Base-by-base conservation (phyloP, 768 basidiomycete genomes). In the Mycena kentingensis region DNA sequence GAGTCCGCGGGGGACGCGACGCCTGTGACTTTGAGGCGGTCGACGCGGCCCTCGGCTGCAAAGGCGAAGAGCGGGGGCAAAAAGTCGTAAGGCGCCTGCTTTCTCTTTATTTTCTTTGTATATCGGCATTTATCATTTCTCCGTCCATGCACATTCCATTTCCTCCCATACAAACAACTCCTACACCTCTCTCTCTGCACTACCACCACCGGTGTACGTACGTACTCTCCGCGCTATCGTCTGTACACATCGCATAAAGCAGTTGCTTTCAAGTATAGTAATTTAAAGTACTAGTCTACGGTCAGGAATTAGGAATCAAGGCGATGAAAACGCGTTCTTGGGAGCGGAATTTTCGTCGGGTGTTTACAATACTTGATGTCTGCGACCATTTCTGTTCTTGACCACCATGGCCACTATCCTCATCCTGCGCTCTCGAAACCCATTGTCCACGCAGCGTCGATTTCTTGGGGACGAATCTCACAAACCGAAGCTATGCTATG, bases 141-240 rank as follows among this genome's bases (percentile, higher is more conserved):
- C 19, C 43, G 53, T 8, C 25, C 34, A 46, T 49, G 39, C 34
- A 32, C 48, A 57, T 8, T 46, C 52, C 18, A 39, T 26, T 26
- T 48, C 35, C n/a, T 32, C 34, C 19, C 46, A 28, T 35, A 15
- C 29, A n/a, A 27, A 28, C 21, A n/a, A 34, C 22, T 35, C 18
- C 41, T 43, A 43, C 21, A 5, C 10, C 19, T 43, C 3, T 43
- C 19, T 21, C 18, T n/a, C n/a, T n/a, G n/a, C n/a, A n/a, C n/a
- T 19, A 37, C 46, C 39, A 37, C 51, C 34, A 8, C 31, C 18
- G 16, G 38, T 49, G 48, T 64, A 51, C 6, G 58, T 52, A 38
- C 59, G 47, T 10, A 46, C 47, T 42, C 26, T 22, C 21, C 10
- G 7, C 19, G 37, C 37, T 38, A 38, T 44, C 39, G 50, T 51